Percentiles rank a stretch among this genome's conserved stretches.
Conservation (phyloP, 306 rosid genomes). For the Prosopis cineraria region DNA sequence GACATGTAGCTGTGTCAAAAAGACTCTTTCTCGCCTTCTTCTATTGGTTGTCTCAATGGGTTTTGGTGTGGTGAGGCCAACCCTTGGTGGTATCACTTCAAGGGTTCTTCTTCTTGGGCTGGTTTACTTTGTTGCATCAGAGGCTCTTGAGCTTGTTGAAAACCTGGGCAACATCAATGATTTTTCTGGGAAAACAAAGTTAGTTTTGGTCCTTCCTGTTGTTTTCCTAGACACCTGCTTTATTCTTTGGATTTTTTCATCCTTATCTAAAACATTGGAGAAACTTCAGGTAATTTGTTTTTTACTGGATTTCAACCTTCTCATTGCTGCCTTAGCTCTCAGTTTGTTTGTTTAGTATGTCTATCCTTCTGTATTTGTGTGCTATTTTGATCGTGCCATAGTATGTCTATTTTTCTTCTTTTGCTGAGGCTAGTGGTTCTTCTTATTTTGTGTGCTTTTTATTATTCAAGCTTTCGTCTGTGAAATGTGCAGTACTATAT, state of each 20-base stretch:
- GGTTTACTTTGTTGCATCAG: conserved; percentile 71
- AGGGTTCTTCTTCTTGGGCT: conserved; percentile 69
- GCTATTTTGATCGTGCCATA: not conserved
- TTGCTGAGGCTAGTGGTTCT: not conserved
- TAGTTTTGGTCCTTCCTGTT: conserved; percentile 83
- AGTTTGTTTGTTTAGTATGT: not conserved
- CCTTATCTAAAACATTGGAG: conserved; percentile 84
- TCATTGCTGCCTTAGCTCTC: conserved; percentile 11
- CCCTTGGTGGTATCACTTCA: conserved; percentile 69
- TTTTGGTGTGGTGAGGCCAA: conserved; percentile 78
- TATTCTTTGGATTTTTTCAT: conserved; percentile 89
- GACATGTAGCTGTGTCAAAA: conserved; percentile 80
- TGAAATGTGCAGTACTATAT: conserved; percentile 3
- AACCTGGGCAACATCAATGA: conserved; percentile 90
- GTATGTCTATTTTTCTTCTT: not conserved
- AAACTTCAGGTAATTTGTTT: conserved; percentile 72
- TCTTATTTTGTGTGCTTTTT: not conserved
- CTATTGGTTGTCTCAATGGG: conserved; percentile 95
- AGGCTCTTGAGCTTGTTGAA: conserved; percentile 89
- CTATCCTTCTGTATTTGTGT: not conserved
- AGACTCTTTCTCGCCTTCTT: conserved; percentile 82
- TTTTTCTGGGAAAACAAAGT: conserved; percentile 73
- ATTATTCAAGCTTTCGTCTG: not conserved
- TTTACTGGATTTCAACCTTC: not conserved
- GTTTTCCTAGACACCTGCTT: conserved; percentile 84